Percentiles rank a stretch among this genome's conserved stretches.
Conservation (phyloP, 257 asterid genomes). For the Solanum medicagineum region DNA sequence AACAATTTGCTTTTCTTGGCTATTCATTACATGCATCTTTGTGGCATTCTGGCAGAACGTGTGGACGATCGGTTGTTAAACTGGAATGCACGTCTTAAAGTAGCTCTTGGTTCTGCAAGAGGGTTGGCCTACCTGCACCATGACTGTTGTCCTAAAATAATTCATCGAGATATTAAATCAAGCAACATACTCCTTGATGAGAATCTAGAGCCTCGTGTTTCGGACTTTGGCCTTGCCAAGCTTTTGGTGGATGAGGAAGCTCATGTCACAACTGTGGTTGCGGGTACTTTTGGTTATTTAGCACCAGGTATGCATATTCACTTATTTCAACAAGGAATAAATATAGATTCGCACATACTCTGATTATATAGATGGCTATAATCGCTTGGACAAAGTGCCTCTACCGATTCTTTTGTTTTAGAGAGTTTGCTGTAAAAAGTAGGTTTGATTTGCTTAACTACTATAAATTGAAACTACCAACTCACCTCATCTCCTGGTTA, state of each 20-base stretch:
- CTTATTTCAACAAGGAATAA: background rate
- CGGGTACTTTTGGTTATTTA: slow-evolving; percentile 92
- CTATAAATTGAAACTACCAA: background rate
- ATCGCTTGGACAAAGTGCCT: background rate
- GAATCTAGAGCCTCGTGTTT: slow-evolving; percentile 82
- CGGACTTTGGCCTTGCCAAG: slow-evolving; percentile 95
- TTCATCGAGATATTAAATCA: slow-evolving; percentile 89
- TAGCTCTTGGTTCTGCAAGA: slow-evolving; percentile 92
- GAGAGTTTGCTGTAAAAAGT: background rate
- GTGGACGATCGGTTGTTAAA: slow-evolving; percentile 34
- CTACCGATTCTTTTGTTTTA: background rate
- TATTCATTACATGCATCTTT: background rate
- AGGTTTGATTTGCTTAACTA: background rate
- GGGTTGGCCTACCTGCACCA: slow-evolving; percentile 92
- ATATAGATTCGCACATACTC: background rate
- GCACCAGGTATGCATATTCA: slow-evolving; percentile 68
- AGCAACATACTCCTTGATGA: slow-evolving; percentile 93
- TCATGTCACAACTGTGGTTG: slow-evolving; percentile 94
- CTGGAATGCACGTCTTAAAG: slow-evolving; percentile 72
- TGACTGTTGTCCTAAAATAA: slow-evolving; percentile 77
- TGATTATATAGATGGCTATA: no score
- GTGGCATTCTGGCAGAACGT: slow-evolving; percentile 23
- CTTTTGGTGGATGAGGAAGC: slow-evolving; percentile 88
- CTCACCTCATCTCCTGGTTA: background rate
- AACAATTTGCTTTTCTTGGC: background rate